A percentile compares a stretch with the other conserved stretches of the same genome.
Evolutionary conservation across 257 asterid species (phyloP).

Genomic region (Solanum lycopersicoides): DNA sequence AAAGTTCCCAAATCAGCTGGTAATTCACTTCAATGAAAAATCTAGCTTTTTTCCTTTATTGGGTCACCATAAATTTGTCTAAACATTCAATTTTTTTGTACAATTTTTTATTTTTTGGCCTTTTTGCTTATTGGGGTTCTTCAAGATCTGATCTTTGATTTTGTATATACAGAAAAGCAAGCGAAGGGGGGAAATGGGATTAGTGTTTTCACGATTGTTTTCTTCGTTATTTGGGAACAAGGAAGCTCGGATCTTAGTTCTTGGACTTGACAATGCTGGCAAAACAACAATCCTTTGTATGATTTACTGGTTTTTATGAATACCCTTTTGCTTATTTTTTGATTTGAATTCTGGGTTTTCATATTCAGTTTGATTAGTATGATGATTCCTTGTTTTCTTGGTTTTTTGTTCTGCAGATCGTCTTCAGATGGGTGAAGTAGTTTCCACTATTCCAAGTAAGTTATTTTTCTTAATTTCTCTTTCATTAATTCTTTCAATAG

Average conservation of each 20-base stretch:
- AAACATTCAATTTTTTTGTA: not conserved
- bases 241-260: conserved; percentile 95
- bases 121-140: not conserved
- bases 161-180: not conserved
- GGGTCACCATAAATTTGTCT: not conserved
- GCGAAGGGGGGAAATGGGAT: conserved; percentile 73
- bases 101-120: not conserved
- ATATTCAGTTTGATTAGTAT: not conserved
- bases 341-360: not conserved
- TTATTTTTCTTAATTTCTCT: not conserved
- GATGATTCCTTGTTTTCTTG: not conserved
- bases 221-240: conserved; percentile 83
- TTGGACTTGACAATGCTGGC: conserved; percentile 98
- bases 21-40: not conserved
- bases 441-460: conserved; percentile 91
- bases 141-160: not conserved
- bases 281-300: conserved; percentile 91
- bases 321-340: not conserved
- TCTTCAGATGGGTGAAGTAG: conserved; percentile 98
- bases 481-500: no score
- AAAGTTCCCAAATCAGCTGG: not conserved
- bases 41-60: not conserved
- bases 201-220: conserved; percentile 69
- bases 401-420: conserved; percentile 48
- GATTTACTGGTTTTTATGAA: not conserved